Evolutionary conservation across 2,329 filamentous ascomycete species (phyloP), one percentile per base, ranked within the genome.

Genomic region (Colletotrichum orchidophilum): DNA sequence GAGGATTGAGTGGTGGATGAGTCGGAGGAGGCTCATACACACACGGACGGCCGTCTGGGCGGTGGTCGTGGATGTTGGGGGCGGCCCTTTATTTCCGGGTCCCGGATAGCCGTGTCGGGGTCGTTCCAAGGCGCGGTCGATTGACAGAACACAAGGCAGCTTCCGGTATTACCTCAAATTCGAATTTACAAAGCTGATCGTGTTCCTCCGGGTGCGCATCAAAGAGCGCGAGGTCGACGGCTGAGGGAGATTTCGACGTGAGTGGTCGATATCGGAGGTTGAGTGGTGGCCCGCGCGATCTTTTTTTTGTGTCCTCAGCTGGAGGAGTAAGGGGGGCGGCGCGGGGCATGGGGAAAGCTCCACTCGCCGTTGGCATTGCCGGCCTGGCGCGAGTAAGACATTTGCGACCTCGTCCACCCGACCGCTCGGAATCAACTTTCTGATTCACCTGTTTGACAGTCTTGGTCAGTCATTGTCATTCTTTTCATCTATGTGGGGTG

Each of bases 31-130:
- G 27, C 26, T 31, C 6, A 24, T 18, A 61, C n/a, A 26, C 39
- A 46, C 7, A 3, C 35, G 26, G 24, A 60, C 15, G 27, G 49
- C 55, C 49, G 60, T 61, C 57, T 49, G 18, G 55, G 52, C 4
- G 9, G 18, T 27, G 9, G 59, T 33, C 27, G 49, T 70, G 55
- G 63, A 70, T 50, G 49, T 60, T 49, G 33, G 66, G 29, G 29
- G 18, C 15, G 39, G 35, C 55, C 29, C 49, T 57, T 62, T 70
- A 70, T 67, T 67, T 61, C 57, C 57, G 57, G 31, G 42, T 21
- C 27, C 64, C 69, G 64, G 69, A 53, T 53, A 60, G 64, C 64
- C 21, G 64, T 58, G 69, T 71, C 59, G 64, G 53, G 58, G 69
- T 63, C 55, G 33, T 53, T 63, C 69, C 50, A 49, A n/a, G 57